phyloP scores from a whole-genome alignment of 495 filamentous ascomycete species.

The Tuber calosporum region DNA sequence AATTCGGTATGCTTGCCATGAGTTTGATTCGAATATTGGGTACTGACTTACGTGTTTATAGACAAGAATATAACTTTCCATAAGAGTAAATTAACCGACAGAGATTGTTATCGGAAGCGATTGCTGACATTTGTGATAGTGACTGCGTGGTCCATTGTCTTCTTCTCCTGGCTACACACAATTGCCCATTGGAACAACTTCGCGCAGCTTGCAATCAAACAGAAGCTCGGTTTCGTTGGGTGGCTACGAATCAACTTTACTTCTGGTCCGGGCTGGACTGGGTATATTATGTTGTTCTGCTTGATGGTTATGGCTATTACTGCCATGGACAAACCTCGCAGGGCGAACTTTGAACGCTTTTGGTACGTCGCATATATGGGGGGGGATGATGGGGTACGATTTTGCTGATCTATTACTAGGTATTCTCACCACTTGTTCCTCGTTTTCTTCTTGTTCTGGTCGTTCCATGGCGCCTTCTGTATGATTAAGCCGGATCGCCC shows the following conservation, averaged over 20 bases:
- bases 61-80: constrained; percentile 79
- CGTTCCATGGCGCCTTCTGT: constrained; percentile 70
- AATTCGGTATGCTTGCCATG: constrained; percentile 50
- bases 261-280: constrained; percentile 70
- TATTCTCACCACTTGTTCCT: constrained; percentile 66
- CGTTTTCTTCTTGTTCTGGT: constrained; percentile 75
- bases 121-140: constrained; percentile 40
- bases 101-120: neutral
- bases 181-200: constrained; percentile 77
- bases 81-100: constrained; percentile 46
- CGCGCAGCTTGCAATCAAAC: constrained; percentile 62
- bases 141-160: constrained; percentile 71
- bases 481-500: constrained; percentile 71
- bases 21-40: neutral
- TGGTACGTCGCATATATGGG: constrained; percentile 50
- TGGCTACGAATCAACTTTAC: constrained; percentile 62
- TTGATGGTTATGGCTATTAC: constrained; percentile 63
- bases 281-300: constrained; percentile 66
- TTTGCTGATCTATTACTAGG: constrained; percentile 22
- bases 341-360: constrained; percentile 69
- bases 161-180: constrained; percentile 74
- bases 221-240: constrained; percentile 64
- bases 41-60: constrained; percentile 30
- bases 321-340: constrained; percentile 60
- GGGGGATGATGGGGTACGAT: neutral